These are phyloP conservation scores for Fusarium sp. DNA, from an alignment of 2,329 filamentous ascomycete genomes.

Conservation along the genomic window DNA sequence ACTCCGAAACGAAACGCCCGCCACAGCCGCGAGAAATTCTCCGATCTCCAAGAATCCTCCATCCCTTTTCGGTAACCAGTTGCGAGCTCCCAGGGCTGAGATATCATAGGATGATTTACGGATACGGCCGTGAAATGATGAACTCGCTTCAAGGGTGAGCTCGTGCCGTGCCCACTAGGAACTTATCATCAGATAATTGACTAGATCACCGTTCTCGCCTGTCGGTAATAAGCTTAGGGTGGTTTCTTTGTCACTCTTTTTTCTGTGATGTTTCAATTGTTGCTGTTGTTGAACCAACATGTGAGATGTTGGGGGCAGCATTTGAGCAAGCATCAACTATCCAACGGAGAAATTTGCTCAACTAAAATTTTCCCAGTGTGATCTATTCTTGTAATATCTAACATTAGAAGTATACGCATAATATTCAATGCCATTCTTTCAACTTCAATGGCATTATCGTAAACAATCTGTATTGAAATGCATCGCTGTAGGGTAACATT, in stretches of 20 bases:
- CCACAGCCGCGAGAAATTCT: constrained; percentile 2
- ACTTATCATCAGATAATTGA: neutral
- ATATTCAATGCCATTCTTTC: neutral
- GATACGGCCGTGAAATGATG: neutral
- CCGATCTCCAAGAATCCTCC: constrained; percentile 10
- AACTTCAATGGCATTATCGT: neutral
- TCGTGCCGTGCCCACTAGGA: neutral
- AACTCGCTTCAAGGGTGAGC: neutral
- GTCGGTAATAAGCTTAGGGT: neutral
- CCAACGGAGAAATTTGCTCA: neutral
- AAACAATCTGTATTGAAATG: neutral
- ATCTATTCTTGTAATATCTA: neutral
- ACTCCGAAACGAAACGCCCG: constrained; percentile 1
- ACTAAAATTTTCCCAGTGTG: neutral
- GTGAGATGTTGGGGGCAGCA: neutral
- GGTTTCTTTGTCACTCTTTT: neutral
- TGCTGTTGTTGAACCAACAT: neutral
- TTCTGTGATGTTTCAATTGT: neutral
- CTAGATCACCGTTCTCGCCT: neutral
- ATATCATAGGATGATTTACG: neutral
- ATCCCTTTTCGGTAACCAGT: constrained; percentile 6
- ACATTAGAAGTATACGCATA: neutral
- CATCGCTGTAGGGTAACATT: neutral
- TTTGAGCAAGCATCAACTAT: neutral
- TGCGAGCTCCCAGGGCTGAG: neutral